Evolutionary conservation across 2,329 filamentous ascomycete species (phyloP), one percentile per base, ranked within the genome.

Genomic region (Penicillium sclerotigenum): DNA sequence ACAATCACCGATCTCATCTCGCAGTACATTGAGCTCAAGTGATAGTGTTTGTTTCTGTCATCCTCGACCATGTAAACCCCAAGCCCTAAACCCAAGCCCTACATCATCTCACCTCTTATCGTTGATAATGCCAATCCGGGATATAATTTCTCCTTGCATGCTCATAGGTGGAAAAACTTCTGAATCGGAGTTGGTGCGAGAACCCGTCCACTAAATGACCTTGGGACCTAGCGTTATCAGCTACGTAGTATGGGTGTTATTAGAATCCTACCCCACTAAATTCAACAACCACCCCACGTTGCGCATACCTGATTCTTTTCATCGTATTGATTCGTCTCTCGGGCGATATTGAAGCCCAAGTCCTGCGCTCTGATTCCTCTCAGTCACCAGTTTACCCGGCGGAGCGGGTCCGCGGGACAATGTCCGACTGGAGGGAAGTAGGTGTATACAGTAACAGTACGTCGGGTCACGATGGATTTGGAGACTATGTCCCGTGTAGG

Each of bases 121-220:
- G 9, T 33, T 18, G 54, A 58, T 58, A 58, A 58, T 38, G 13
- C 4, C 18, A 37, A 14, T 13, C 33, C 45, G n/a, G 46, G 33
- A 51, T 34, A 18, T 22, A 18, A 26, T 58, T 54, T 59, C 36
- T 61, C 49, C 48, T 24, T 16, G 3, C 5, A 11, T 28, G 31
- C 36, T 58, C n/a, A 69, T 68, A 60, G 67, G 67, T 59, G 67
- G 67, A 64, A 59, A 62, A 67, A 58, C 41, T 43, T 36, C 18
- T 11, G 28, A 16, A 40, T 62, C 56, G 60, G 57, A 59, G 45
- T 52, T 57, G 56, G 53, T 61, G 53, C 62, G 58, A 63, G 51
- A 41, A 36, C 26, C 42, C 42, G 28, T 31, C 42, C 42, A 45
- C 28, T 45, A 1, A 18, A 31, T 4, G 4, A 20, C 4, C 38